Base-by-base conservation (phyloP, 176 grass and related monocot species). In the Typha latifolia region DNA sequence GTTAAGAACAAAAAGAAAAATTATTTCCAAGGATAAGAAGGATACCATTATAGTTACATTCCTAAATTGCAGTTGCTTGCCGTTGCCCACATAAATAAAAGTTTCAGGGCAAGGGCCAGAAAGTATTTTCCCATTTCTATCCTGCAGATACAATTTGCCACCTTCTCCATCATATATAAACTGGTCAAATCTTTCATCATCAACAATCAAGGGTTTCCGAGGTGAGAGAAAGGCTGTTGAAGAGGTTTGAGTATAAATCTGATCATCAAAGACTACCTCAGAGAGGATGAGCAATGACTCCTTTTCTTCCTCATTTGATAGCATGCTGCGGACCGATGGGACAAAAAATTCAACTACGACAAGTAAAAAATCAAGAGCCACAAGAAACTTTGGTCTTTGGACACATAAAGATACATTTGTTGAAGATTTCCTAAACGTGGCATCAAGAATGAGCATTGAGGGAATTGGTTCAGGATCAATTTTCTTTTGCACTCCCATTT, bases 381-480 rank as follows among this genome's bases (percentile, higher is more conserved):
- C 93, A 57, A 97, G 88, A 82, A 97, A 89, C 52, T 89, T 97
- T 49, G 93, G 93, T 8, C 88, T 79, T 79, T 97, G 93, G 61
- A 97, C 72, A 69, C 89, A 86, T 0, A 97, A 5, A 75, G 72
- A 89, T 59, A 97, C 66, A 69, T 80, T 78, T 24, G 76, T 82
- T 10, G 69, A 86, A 69, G 83, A 71, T 69, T 84, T 97, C 62
- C 70, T 77, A 49, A 97, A 71, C 47, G 75, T 84, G 15, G 85
- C 85, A 91, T 97, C 93, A 48, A 97, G 65, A 75, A 97, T 89
- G 70, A 97, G 85, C 93, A 97, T 97, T 1, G 93, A 91, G 64
- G 88, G 93, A 61, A 72, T 82, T 18, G 88, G 93, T 48, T 96
- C 77, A 49, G 84, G 74, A 59, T 66, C 85, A 75, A 86, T 72